phyloP scores from a whole-genome alignment of 2,329 filamentous ascomycete genomes.

The Didymosphaeria variabile region DNA sequence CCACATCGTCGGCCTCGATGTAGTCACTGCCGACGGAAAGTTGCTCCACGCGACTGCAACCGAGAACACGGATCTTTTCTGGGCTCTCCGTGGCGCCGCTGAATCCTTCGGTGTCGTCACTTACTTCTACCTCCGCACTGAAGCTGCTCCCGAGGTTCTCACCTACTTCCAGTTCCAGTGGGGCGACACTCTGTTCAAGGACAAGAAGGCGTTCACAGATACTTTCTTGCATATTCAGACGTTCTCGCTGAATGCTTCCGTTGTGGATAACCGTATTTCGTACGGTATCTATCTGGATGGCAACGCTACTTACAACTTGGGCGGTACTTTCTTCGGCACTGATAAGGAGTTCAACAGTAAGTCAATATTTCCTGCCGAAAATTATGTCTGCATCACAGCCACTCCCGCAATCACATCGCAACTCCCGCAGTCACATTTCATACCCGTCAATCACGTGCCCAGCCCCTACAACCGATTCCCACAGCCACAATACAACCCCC shows the following conservation, averaged over 20 bases:
- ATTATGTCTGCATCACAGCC: not conserved
- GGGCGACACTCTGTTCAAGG: slow-evolving; percentile 35
- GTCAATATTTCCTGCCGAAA: not conserved
- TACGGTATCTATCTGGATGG: slow-evolving; percentile 55
- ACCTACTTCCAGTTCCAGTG: slow-evolving; percentile 40
- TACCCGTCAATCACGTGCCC: no score
- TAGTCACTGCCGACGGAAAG: slow-evolving; percentile 52
- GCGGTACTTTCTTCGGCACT: slow-evolving; percentile 53
- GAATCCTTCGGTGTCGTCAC: slow-evolving; percentile 53
- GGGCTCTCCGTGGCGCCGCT: slow-evolving; percentile 54
- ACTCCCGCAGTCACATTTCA: not conserved
- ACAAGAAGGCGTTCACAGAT: slow-evolving; percentile 44
- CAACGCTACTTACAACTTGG: slow-evolving; percentile 43
- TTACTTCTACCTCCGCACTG: slow-evolving; percentile 48
- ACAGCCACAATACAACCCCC: no score
- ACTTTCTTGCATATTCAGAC: slow-evolving; percentile 54
- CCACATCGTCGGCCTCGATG: slow-evolving; percentile 44
- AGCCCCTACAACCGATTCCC: no score
- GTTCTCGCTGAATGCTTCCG: slow-evolving; percentile 50
- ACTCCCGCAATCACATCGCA: not conserved
- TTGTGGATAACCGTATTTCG: slow-evolving; percentile 53
- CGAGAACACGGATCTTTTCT: slow-evolving; percentile 51
- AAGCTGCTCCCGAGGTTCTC: slow-evolving; percentile 36
- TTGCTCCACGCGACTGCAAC: slow-evolving; percentile 46
- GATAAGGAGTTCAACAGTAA: slow-evolving; percentile 46